Percentiles rank a stretch among this genome's conserved stretches.
These are phyloP conservation scores for Toxoplasma gondii DNA, from an alignment of 169 alveolate species.

Conservation along the genomic window DNA sequence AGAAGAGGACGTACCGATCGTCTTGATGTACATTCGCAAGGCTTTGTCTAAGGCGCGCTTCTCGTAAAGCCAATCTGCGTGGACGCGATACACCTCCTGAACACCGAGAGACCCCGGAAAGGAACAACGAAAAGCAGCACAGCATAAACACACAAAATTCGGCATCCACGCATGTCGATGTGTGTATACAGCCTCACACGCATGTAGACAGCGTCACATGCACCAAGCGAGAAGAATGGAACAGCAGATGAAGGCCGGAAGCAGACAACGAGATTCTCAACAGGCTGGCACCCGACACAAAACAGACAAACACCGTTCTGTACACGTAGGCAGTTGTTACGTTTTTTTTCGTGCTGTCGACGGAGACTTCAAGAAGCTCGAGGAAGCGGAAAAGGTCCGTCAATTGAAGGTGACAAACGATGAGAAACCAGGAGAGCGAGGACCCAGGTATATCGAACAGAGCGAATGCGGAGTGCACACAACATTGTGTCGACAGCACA, in stretches of 20 bases:
- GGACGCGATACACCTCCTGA: slow-evolving; percentile 70
- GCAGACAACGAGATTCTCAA: no score
- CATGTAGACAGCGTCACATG: background rate
- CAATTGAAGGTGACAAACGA: no score
- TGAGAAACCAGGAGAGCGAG: no score
- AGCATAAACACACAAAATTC: background rate
- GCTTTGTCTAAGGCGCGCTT: slow-evolving; percentile 68
- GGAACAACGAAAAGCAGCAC: background rate
- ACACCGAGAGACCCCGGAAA: background rate
- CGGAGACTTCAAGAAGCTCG: no score
- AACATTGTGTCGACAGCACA: background rate
- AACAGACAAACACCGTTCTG: no score
- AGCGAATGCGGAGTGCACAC: no score
- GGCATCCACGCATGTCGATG: background rate
- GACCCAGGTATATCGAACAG: no score
- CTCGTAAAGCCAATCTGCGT: slow-evolving; percentile 69
- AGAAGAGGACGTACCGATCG: slow-evolving; percentile 60
- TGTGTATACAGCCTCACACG: background rate
- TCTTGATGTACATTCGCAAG: slow-evolving; percentile 63
- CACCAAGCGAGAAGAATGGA: background rate
- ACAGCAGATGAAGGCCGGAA: no score
- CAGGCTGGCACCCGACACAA: no score
- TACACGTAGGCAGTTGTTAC: no score
- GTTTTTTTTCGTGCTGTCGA: no score
- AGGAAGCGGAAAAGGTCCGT: no score